phyloP scores from a whole-genome alignment of 1,284 basidiomycete genomes.

The Ganoderma leucocontextum region DNA sequence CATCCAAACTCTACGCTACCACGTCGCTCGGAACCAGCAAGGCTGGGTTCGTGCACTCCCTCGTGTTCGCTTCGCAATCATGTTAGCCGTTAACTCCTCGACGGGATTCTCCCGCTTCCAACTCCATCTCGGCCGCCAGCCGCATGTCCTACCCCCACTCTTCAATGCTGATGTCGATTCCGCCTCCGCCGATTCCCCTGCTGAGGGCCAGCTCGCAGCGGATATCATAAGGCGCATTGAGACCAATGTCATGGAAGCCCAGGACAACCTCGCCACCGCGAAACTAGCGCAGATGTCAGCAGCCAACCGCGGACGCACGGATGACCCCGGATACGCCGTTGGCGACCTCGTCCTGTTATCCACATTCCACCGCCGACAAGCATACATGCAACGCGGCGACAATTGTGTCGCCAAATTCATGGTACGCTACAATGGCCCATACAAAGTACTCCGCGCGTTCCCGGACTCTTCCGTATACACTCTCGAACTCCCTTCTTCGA shows the following conservation, averaged over 20 bases:
- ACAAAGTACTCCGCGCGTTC: too few relatives aligned
- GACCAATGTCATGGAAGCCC: conserved; percentile 26
- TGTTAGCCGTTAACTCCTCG: conserved; percentile 45
- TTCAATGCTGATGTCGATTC: neutral
- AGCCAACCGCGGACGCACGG: neutral
- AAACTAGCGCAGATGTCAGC: conserved; percentile 9
- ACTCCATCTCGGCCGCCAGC: conserved; percentile 23
- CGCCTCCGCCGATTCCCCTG: neutral
- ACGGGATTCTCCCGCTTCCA: conserved; percentile 49
- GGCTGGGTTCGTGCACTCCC: conserved; percentile 51
- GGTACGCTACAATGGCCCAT: too few relatives aligned
- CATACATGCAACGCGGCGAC: too few relatives aligned
- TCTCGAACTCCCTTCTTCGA: too few relatives aligned
- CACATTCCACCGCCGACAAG: neutral
- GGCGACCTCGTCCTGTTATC: neutral
- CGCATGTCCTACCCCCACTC: conserved; percentile 37
- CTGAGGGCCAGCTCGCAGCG: neutral
- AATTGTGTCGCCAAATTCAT: too few relatives aligned
- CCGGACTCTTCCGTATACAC: too few relatives aligned
- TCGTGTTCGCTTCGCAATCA: conserved; percentile 47
- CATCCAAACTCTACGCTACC: conserved; percentile 45
- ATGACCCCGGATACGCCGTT: neutral
- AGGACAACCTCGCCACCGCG: conserved; percentile 28
- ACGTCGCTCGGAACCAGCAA: conserved; percentile 49
- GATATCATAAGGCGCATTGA: conserved; percentile 18